Conservation (phyloP, 2,329 filamentous ascomycete species). For the Arachnopeziza araneosa region DNA sequence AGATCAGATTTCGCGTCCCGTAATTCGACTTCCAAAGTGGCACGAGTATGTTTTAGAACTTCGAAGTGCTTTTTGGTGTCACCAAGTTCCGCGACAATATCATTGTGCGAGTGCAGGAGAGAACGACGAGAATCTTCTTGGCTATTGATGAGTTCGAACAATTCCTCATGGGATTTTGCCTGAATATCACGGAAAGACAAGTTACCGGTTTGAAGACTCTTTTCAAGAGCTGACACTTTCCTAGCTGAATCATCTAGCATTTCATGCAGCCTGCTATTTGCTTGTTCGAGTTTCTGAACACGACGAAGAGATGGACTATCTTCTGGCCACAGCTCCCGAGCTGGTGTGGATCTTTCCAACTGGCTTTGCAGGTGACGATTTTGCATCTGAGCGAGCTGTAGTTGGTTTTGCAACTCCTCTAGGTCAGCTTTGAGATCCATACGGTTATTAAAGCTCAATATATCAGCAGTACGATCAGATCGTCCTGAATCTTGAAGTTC, state of each 20-base stretch:
- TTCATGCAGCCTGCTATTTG: slow-evolving; percentile 85
- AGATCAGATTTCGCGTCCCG: slow-evolving; percentile 80
- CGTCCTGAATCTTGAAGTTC: slow-evolving; percentile 66
- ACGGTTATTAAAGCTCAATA: slow-evolving; percentile 75
- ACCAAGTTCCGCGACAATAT: slow-evolving; percentile 75
- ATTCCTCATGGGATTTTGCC: slow-evolving; percentile 87
- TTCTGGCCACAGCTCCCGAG: slow-evolving; percentile 57
- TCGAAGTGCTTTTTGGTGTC: slow-evolving; percentile 86
- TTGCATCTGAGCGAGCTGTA: slow-evolving; percentile 92
- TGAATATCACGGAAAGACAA: slow-evolving; percentile 87
- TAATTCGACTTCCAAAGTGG: slow-evolving; percentile 76
- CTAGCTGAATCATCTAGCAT: slow-evolving; percentile 91
- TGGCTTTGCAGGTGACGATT: slow-evolving; percentile 89
- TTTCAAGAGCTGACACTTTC: slow-evolving; percentile 86
- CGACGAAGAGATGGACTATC: slow-evolving; percentile 75
- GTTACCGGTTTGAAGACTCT: slow-evolving; percentile 79
- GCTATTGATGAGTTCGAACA: slow-evolving; percentile 85
- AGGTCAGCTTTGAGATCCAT: slow-evolving; percentile 89
- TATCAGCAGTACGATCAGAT: slow-evolving; percentile 81
- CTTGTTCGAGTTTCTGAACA: slow-evolving; percentile 86
- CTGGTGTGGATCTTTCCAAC: slow-evolving; percentile 62
- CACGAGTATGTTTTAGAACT: slow-evolving; percentile 75
- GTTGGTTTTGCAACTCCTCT: slow-evolving; percentile 87
- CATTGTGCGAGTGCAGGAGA: slow-evolving; percentile 78
- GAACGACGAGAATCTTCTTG: slow-evolving; percentile 85